phyloP scores from a whole-genome alignment of 768 basidiomycete genomes.

The Sporobolomyces phaffii region DNA sequence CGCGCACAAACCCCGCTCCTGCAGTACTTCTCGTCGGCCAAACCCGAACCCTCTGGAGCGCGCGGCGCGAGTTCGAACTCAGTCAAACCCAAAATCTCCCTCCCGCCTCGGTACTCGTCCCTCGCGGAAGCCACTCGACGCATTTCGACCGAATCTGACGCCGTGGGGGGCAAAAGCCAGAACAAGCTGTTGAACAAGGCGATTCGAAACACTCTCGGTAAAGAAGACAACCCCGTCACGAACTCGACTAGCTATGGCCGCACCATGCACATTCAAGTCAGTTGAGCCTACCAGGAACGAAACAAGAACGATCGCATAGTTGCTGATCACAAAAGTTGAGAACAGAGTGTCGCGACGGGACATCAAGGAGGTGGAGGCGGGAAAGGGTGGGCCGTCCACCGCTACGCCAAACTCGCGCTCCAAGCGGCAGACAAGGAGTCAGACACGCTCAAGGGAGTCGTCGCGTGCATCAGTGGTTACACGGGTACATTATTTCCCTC shows the following conservation, averaged over 20 bases:
- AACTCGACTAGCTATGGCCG: constrained; percentile 50
- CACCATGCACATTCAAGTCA: constrained; percentile 61
- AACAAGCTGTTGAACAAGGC: constrained; percentile 50
- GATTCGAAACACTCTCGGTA: constrained; percentile 58
- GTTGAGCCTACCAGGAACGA: no score
- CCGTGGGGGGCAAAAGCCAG: no score
- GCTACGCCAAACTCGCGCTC: constrained; percentile 50
- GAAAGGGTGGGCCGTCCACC: constrained; percentile 45
- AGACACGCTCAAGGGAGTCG: constrained; percentile 36
- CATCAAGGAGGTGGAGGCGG: constrained; percentile 60
- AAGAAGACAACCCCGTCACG: constrained; percentile 70
- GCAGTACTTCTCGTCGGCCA: constrained; percentile 10
- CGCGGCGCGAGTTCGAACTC: neutral
- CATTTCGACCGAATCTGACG: no score
- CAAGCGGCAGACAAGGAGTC: constrained; percentile 50
- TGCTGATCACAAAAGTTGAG: no score
- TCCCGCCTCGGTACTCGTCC: neutral
- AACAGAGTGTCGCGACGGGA: constrained; percentile 62
- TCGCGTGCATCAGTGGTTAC: constrained; percentile 48
- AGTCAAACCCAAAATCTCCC: constrained; percentile 1
- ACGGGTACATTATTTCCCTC: no score
- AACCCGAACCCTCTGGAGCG: neutral
- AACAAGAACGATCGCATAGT: no score
- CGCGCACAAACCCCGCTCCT: neutral
- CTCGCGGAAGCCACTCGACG: neutral